phyloP scores from a whole-genome alignment of 2,329 filamentous ascomycete species.

The Ascochyta viciae-villosae region DNA sequence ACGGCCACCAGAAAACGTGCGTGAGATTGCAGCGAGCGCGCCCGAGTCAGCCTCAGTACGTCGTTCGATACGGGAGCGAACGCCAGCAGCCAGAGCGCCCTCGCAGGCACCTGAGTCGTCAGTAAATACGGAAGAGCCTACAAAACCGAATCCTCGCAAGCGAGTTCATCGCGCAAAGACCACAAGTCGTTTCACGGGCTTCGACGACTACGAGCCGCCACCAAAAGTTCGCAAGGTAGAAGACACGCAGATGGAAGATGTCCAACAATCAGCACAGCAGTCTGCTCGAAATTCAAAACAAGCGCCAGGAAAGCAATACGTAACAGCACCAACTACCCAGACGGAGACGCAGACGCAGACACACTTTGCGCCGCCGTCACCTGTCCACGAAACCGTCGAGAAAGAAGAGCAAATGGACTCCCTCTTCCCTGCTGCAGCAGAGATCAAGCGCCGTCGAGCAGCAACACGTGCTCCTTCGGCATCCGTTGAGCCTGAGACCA shows the following conservation, averaged over 20 bases:
- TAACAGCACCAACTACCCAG: conserved; percentile 26
- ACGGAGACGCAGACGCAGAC: conserved; percentile 31
- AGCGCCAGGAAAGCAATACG: conserved; percentile 18
- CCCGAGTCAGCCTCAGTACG: conserved; percentile 18
- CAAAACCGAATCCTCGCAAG: conserved; percentile 39
- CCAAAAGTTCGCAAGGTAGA: conserved; percentile 40
- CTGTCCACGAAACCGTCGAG: conserved; percentile 49
- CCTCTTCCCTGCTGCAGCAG: conserved; percentile 77
- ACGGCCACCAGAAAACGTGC: conserved; percentile 63
- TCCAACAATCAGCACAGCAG: conserved; percentile 25
- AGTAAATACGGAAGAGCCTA: conserved; percentile 24
- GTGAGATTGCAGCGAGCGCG: conserved; percentile 27
- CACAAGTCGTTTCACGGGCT: conserved; percentile 71
- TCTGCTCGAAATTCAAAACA: conserved; percentile 5
- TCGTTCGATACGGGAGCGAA: conserved; percentile 25
- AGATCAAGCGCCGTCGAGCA: conserved; percentile 75
- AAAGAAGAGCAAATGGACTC: conserved; percentile 69
- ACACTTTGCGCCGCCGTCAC: conserved; percentile 27
- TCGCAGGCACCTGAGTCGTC: conserved; percentile 28
- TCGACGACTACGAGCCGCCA: conserved; percentile 63
- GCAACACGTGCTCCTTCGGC: conserved; percentile 38
- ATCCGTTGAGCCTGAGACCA: conserved; percentile 45
- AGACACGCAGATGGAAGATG: conserved; percentile 35
- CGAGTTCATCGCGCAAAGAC: conserved; percentile 47
- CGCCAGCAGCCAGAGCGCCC: conserved; percentile 24